These are phyloP conservation scores for Diaporthe sp. DNA, from an alignment of 2,329 filamentous ascomycete genomes.

Conservation along the genomic window DNA sequence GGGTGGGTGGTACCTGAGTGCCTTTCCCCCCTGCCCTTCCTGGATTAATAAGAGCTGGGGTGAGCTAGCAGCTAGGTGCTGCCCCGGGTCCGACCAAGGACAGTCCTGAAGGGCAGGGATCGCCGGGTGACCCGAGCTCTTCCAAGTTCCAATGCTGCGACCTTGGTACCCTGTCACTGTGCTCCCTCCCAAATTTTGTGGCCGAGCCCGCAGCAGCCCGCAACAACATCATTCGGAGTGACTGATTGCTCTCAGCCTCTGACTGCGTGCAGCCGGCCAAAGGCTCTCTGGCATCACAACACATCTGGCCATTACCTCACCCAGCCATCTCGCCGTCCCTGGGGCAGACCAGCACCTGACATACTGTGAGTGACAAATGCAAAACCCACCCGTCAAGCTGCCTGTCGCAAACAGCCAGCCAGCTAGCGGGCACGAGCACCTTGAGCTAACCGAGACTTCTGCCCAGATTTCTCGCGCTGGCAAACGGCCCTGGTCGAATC, in stretches of 20 bases:
- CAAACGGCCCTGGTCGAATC: constrained; percentile 13
- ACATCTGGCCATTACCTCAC: not conserved
- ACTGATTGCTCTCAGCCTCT: constrained; percentile 37
- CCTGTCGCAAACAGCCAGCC: constrained; percentile 11
- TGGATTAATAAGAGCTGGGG: constrained; percentile 12
- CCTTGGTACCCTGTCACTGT: constrained; percentile 27
- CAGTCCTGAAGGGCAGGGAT: constrained; percentile 3
- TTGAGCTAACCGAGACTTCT: constrained; percentile 27
- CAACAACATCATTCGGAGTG: constrained; percentile 38
- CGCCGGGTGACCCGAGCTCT: constrained; percentile 28
- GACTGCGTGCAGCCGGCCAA: constrained; percentile 33
- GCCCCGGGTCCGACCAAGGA: not conserved
- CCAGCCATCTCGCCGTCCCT: constrained; percentile 16
- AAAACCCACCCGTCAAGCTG: constrained; percentile 1
- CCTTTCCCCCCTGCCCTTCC: not conserved
- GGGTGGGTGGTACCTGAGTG: not conserved
- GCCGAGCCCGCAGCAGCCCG: constrained; percentile 40
- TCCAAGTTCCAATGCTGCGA: constrained; percentile 25
- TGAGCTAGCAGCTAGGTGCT: not conserved
- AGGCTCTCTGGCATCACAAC: constrained; percentile 33
- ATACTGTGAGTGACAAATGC: constrained; percentile 4
- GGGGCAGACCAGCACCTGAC: not conserved
- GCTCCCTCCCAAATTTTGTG: constrained; percentile 40
- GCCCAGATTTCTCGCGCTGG: constrained; percentile 22
- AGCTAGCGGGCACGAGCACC: not conserved